phyloP scores from a whole-genome alignment of 148 eudicot genomes.

The Diospyros kaki region DNA sequence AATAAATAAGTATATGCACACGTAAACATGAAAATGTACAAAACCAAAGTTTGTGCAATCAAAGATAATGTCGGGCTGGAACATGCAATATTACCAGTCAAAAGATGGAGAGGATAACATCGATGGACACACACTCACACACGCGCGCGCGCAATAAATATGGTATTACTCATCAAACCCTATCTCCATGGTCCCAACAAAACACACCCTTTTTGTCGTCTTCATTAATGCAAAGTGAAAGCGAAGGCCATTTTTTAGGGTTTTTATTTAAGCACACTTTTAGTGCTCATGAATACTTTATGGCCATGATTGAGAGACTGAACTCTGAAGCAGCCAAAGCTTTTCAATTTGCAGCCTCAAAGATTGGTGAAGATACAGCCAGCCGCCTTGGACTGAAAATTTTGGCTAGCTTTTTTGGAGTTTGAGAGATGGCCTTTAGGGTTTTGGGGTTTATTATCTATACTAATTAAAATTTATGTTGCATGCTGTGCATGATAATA shows the following conservation, averaged over 20 bases:
- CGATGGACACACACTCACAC: not conserved
- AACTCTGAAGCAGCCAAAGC: not conserved
- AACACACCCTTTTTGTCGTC: constrained; percentile 8
- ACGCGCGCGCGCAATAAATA: too few species aligned
- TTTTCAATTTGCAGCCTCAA: too few species aligned
- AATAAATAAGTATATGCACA: not conserved
- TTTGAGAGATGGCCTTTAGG: too few species aligned
- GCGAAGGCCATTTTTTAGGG: not conserved
- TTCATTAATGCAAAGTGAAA: constrained; percentile 9
- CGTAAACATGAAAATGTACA: not conserved
- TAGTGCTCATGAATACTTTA: constrained; percentile 6
- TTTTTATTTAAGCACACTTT: constrained; percentile 5
- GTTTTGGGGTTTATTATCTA: too few species aligned
- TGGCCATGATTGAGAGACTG: constrained; percentile 9
- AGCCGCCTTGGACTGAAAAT: too few species aligned
- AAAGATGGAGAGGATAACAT: not conserved
- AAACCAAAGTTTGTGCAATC: not conserved
- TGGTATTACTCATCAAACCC: not conserved
- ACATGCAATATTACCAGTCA: not conserved
- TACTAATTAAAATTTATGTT: too few species aligned
- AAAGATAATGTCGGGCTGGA: not conserved
- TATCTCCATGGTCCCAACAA: not conserved
- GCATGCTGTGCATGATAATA: too few species aligned
- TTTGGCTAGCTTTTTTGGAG: too few species aligned
- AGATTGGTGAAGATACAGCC: too few species aligned